Evolutionary conservation across 768 basidiomycete species (phyloP).

Genomic region (Tricholoma terreum): DNA sequence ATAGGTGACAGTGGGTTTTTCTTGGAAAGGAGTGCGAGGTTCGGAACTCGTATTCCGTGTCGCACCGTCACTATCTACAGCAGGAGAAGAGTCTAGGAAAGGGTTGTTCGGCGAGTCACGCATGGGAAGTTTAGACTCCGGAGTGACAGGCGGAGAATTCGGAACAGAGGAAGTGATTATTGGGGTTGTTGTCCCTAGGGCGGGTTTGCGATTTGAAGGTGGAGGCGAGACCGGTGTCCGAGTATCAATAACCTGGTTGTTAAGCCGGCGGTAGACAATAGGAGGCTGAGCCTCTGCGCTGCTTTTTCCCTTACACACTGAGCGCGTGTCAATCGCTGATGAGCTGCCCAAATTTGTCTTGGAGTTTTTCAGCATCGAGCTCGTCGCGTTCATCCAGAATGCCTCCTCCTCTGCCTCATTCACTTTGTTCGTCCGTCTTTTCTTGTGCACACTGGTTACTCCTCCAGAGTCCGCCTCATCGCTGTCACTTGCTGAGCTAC

Average conservation of each 20-base stretch:
- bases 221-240: constrained; percentile 61
- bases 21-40: constrained; percentile 39
- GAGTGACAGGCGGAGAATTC: constrained; percentile 40
- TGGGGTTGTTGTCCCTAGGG: constrained; percentile 19
- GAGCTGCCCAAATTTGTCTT: constrained; percentile 16
- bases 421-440: constrained; percentile 31
- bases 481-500: constrained; percentile 34
- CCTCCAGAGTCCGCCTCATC: constrained; percentile 24
- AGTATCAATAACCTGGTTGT: constrained; percentile 20
- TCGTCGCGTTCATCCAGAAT: constrained; percentile 38
- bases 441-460: constrained; percentile 33
- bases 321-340: constrained; percentile 9
- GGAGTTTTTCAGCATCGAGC: constrained; percentile 16
- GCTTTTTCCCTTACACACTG: constrained; percentile 12
- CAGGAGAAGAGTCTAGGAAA: constrained; percentile 49
- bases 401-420: constrained; percentile 46
- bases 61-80: constrained; percentile 29
- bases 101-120: constrained; percentile 74
- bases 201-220: constrained; percentile 52
- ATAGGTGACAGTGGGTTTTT: constrained; percentile 63
- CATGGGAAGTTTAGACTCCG: constrained; percentile 33
- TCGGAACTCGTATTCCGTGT: constrained; percentile 29
- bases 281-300: constrained; percentile 18
- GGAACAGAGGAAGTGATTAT: constrained; percentile 7
- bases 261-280: constrained; percentile 35